A percentile compares a stretch with the other conserved stretches of the same genome.
These are phyloP conservation scores for Sporothrix inflata DNA, from an alignment of 2,329 filamentous ascomycete genomes.

Conservation along the genomic window DNA sequence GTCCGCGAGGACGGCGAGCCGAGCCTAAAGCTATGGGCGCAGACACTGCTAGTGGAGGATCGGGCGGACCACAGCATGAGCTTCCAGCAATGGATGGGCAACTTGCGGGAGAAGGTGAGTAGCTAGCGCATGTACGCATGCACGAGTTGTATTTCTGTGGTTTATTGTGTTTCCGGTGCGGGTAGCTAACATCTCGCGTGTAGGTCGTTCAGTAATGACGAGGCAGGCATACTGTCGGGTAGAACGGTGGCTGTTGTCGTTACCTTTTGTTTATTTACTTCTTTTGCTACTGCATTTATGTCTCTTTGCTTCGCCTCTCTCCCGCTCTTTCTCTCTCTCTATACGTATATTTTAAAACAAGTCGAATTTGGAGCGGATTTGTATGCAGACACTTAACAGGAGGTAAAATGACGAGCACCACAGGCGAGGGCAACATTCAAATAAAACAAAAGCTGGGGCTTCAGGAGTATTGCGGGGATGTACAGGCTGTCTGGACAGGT, in stretches of 20 bases:
- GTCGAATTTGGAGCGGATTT: neutral
- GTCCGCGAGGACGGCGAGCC: conserved; percentile 96
- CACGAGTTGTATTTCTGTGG: too few species aligned
- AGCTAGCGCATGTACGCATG: neutral
- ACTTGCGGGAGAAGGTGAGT: conserved; percentile 87
- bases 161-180: neutral
- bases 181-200: conserved; percentile 1
- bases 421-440: neutral
- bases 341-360: neutral
- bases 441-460: neutral
- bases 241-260: neutral
- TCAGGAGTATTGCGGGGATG: neutral
- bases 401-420: neutral
- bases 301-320: neutral
- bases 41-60: conserved; percentile 94
- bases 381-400: neutral
- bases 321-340: neutral
- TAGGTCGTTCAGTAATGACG: conserved; percentile 25
- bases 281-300: neutral
- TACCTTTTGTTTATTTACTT: neutral
- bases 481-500: neutral
- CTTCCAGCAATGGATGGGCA: conserved; percentile 90
- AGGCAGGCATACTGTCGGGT: neutral
- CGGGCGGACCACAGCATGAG: conserved; percentile 92
- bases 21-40: conserved; percentile 92